phyloP scores from a whole-genome alignment of 1,284 basidiomycete genomes.

The Stygiomarasmius scandens region DNA sequence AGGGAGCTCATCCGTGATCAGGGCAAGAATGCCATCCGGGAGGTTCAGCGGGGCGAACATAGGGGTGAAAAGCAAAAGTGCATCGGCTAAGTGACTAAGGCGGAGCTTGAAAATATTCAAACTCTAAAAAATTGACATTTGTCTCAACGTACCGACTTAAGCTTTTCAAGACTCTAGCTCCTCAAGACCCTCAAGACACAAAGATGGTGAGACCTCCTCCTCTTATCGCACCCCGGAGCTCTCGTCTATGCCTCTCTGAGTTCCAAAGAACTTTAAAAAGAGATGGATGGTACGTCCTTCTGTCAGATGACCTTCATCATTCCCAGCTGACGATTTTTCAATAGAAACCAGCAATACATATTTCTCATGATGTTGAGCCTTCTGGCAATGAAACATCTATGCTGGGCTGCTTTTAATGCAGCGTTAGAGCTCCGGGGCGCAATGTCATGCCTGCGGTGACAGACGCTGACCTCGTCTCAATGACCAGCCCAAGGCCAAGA shows the following conservation, averaged over 20 bases:
- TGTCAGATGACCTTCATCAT: conserved; percentile 40
- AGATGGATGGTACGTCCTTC: conserved; percentile 61
- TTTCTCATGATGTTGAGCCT: conserved; percentile 30
- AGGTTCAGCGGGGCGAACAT: conserved; percentile 51
- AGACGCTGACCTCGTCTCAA: conserved; percentile 80
- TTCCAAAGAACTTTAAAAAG: conserved; percentile 19
- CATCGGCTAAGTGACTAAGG: neutral
- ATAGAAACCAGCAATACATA: conserved; percentile 19
- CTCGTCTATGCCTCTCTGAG: neutral
- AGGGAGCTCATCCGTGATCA: conserved; percentile 68
- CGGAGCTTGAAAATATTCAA: neutral
- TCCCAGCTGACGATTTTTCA: conserved; percentile 17
- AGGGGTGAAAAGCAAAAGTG: neutral
- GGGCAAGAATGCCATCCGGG: conserved; percentile 48
- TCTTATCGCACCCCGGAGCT: conserved; percentile 3
- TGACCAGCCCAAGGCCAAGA: conserved; percentile 75
- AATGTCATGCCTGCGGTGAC: conserved; percentile 15
- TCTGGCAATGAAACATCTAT: conserved; percentile 32
- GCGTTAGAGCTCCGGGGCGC: conserved; percentile 63
- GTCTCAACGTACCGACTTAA: neutral
- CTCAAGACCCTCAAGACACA: conserved; percentile 14
- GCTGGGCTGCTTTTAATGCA: conserved; percentile 40
- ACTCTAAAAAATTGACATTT: neutral
- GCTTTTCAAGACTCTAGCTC: neutral
- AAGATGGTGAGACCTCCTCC: conserved; percentile 11